phyloP scores from a whole-genome alignment of 805 yeast species.

The Pichia cabralensis region DNA sequence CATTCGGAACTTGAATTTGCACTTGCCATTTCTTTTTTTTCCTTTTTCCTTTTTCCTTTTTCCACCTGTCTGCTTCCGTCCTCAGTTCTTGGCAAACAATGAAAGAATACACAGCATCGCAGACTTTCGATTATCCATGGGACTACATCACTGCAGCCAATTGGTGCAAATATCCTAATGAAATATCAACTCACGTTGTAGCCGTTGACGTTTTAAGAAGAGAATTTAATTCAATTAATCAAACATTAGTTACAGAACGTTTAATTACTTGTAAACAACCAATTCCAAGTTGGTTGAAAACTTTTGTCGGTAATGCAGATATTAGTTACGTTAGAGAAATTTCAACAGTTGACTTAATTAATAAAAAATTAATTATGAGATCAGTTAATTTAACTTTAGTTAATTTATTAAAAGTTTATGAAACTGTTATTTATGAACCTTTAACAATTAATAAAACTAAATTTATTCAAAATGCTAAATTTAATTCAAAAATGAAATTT shows the following conservation, averaged over 20 bases:
- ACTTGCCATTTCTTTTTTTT: no score
- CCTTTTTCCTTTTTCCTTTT: background rate
- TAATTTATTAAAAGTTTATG: constrained; percentile 68
- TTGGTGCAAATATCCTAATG: constrained; percentile 97
- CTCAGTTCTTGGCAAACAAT: no score
- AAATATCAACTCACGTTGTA: constrained; percentile 81
- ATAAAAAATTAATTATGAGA: constrained; percentile 61
- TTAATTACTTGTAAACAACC: constrained; percentile 81
- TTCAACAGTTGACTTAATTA: constrained; percentile 65
- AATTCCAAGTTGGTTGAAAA: constrained; percentile 73
- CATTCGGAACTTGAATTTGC: no score
- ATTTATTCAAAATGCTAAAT: constrained; percentile 78
- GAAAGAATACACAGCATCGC: constrained; percentile 70
- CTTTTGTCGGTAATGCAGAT: constrained; percentile 62
- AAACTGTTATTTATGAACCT: constrained; percentile 76
- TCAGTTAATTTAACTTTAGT: constrained; percentile 82
- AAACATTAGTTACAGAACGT: constrained; percentile 67
- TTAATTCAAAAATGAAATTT: constrained; percentile 77
- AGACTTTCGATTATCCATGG: constrained; percentile 78
- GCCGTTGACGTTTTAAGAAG: constrained; percentile 84
- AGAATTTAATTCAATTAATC: constrained; percentile 45
- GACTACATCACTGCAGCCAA: constrained; percentile 91
- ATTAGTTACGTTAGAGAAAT: constrained; percentile 81
- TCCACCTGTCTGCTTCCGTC: background rate
- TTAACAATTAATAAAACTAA: constrained; percentile 43